phyloP scores from a whole-genome alignment of 805 yeast genomes.

The Cyberlindnera galapagoensis region DNA sequence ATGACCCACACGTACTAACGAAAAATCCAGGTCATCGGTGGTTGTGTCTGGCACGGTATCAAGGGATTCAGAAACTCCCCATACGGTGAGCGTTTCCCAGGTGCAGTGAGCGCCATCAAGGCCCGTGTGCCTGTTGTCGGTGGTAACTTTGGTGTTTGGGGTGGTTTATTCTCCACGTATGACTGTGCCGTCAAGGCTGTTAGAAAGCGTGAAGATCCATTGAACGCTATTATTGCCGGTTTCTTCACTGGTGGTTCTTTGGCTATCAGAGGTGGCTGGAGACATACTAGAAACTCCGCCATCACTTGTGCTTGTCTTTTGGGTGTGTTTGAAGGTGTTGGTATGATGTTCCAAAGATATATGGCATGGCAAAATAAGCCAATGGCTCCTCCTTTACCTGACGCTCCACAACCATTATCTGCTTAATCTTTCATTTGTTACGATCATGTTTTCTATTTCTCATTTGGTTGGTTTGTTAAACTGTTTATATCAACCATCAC shows the following conservation, averaged over 20 bases:
- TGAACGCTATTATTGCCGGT: slow-evolving; percentile 97
- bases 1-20: background rate
- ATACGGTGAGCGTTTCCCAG: slow-evolving; percentile 87
- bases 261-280: slow-evolving; percentile 98
- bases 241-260: slow-evolving; percentile 97
- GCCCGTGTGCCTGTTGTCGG: slow-evolving; percentile 98
- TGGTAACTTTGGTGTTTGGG: slow-evolving; percentile 99
- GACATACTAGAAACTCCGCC: slow-evolving; percentile 92
- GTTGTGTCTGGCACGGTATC: slow-evolving; percentile 97
- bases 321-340: slow-evolving; percentile 97
- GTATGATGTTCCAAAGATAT: slow-evolving; percentile 88
- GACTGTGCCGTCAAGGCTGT: slow-evolving; percentile 95
- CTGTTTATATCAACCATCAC: background rate
- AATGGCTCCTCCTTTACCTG: slow-evolving; percentile 54
- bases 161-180: slow-evolving; percentile 92
- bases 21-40: slow-evolving; percentile 77
- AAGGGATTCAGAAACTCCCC: slow-evolving; percentile 99
- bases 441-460: background rate
- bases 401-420: slow-evolving; percentile 17
- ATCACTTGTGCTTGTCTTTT: slow-evolving; percentile 95
- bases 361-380: slow-evolving; percentile 81
- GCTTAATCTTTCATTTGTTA: slow-evolving; percentile 7
- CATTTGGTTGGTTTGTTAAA: background rate
- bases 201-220: slow-evolving; percentile 96
- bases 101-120: slow-evolving; percentile 84